Evolutionary conservation across 2,329 filamentous ascomycete species (phyloP), one percentile per base, ranked within the genome.

Genomic region (Aspergillus melleus): DNA sequence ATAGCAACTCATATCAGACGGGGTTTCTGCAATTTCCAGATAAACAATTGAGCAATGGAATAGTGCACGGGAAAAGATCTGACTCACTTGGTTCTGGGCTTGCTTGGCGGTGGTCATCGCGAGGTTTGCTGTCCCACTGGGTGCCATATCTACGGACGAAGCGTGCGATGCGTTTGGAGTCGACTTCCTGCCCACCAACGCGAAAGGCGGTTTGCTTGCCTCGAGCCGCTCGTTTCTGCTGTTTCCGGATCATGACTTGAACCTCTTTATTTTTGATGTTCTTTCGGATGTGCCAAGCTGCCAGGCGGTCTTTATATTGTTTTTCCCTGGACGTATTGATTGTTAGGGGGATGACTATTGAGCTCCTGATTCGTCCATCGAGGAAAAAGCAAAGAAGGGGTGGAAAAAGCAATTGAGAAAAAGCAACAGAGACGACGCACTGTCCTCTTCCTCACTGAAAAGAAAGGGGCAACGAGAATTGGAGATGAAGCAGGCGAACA

Each of bases 181-280:
- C 73, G 47, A 75, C 70, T 52, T 72, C 66, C 36, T 75, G 72
- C 2, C 73, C 73, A 24, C 66, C 69, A 11, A 74, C 68, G 6
- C 73, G 70, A 52, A 76, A 75, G 9, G 72, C 73, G 4, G 73
- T 75, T 60, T 71, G 69, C 56, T 76, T 76, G 62, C 73, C 73
- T n/a, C 66, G 69, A 51, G 73, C 72, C 50, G 73, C 73, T 12
- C 73, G 73, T 57, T 74, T 75, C 55, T 74, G 67, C 58, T 76
- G 71, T 52, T 76, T 76, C 53, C 72, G 73, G 29, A 75, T 68
- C 73, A 76, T 75, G 46, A 76, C 57, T 46, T 74, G 71, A 44
- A 74, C 72, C 59, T 76, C 72, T 58, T 72, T 73, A 51, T 72
- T 70, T 62, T 76, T 76, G 63, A 76, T 75, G 53, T 76, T 76